A percentile compares a stretch with the other conserved stretches of the same genome.
These are phyloP conservation scores for Priceomyces fermenticarens DNA, from an alignment of 805 yeast species.

Conservation along the genomic window DNA sequence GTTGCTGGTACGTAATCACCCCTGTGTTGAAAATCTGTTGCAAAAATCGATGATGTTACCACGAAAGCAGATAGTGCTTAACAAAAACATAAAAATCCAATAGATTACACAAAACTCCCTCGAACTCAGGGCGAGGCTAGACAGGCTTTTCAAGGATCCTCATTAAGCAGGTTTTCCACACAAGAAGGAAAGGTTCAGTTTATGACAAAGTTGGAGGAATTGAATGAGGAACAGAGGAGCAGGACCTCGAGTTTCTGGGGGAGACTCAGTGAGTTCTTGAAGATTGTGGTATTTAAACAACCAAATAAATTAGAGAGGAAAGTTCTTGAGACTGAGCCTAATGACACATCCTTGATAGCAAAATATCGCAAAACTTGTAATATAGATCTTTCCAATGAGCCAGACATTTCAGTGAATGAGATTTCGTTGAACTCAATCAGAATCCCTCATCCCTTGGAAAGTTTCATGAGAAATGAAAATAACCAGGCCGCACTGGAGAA, in stretches of 20 bases:
- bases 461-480: slow-evolving; percentile 24
- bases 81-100: too few species aligned
- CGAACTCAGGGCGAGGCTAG: too few species aligned
- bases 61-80: too few species aligned
- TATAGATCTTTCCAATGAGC: slow-evolving; percentile 27
- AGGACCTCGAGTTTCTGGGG: slow-evolving; percentile 17
- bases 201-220: neutral
- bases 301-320: slow-evolving; percentile 40
- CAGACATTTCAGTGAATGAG: slow-evolving; percentile 22
- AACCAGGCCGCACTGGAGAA: slow-evolving; percentile 13
- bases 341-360: slow-evolving; percentile 52
- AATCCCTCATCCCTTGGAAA: slow-evolving; percentile 49
- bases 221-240: slow-evolving; percentile 8
- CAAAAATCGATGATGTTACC: too few species aligned
- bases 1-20: neutral
- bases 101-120: too few species aligned
- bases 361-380: slow-evolving; percentile 43
- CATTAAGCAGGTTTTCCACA: too few species aligned
- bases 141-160: too few species aligned
- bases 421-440: slow-evolving; percentile 41
- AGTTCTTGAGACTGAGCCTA: slow-evolving; percentile 44
- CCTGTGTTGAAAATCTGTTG: too few species aligned
- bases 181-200: too few species aligned
- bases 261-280: slow-evolving; percentile 26
- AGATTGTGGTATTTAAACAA: slow-evolving; percentile 18